A percentile compares a stretch with the other conserved stretches of the same genome.
Conservation (phyloP, 2,329 filamentous ascomycete species). For the Magnaporthiopsis incrustans region DNA sequence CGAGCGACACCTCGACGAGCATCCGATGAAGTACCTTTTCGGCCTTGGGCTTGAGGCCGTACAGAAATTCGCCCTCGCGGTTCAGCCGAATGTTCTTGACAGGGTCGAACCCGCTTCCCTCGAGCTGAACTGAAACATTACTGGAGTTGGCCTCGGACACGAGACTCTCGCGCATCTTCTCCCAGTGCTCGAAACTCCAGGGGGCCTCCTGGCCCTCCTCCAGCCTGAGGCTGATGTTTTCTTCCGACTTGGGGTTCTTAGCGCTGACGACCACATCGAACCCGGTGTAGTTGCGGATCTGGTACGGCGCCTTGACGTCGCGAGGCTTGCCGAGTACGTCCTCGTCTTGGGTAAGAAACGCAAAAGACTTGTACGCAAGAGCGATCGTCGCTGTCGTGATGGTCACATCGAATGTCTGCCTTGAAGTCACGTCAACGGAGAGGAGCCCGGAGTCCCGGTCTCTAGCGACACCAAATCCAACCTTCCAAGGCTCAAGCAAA, state of each 20-base stretch:
- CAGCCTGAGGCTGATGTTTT: slow-evolving; percentile 66
- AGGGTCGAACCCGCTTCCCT: slow-evolving; percentile 89
- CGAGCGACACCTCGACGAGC: slow-evolving; percentile 83
- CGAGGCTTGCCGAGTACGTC: slow-evolving; percentile 91
- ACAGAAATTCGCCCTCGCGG: slow-evolving; percentile 88
- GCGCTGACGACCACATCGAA: slow-evolving; percentile 83
- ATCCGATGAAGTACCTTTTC: slow-evolving; percentile 81
- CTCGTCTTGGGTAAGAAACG: slow-evolving; percentile 80
- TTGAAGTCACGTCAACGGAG: slow-evolving; percentile 78
- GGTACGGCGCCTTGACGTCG: slow-evolving; percentile 84
- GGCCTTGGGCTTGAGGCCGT: slow-evolving; percentile 79
- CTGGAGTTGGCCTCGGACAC: slow-evolving; percentile 71
- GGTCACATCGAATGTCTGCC: slow-evolving; percentile 86
- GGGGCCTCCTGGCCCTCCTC: slow-evolving; percentile 84
- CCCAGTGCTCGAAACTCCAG: slow-evolving; percentile 96
- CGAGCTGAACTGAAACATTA: slow-evolving; percentile 72
- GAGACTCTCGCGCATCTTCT: slow-evolving; percentile 89
- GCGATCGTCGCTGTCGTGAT: slow-evolving; percentile 91
- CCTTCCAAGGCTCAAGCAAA: slow-evolving; percentile 88
- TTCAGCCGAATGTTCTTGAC: slow-evolving; percentile 83
- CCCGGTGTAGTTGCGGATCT: slow-evolving; percentile 90
- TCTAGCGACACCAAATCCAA: slow-evolving; percentile 83
- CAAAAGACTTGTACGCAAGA: slow-evolving; percentile 82
- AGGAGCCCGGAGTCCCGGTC: slow-evolving; percentile 67
- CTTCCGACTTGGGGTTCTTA: slow-evolving; percentile 58